Conservation (phyloP, 176 grass and related monocot genomes). For the Thalia dealbata region DNA sequence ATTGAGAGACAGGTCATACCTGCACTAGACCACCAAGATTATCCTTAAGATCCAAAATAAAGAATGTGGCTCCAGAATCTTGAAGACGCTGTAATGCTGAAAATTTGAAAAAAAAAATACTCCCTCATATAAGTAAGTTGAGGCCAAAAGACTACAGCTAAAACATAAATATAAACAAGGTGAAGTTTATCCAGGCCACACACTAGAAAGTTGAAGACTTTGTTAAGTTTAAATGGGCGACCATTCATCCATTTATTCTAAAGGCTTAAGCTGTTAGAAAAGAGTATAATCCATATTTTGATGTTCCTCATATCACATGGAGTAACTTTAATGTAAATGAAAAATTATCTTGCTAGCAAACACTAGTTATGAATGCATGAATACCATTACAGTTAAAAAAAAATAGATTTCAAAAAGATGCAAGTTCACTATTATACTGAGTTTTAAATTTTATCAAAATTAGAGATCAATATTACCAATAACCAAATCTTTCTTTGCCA, state of each 20-base stretch:
- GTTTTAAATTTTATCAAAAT: slow-evolving; percentile 10
- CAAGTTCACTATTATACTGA: slow-evolving; percentile 14
- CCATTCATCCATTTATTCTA: too few species aligned
- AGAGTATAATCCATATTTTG: not conserved
- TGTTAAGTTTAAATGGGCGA: too few species aligned
- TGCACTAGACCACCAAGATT: slow-evolving; percentile 95
- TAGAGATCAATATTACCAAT: slow-evolving; percentile 42
- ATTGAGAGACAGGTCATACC: slow-evolving; percentile 30
- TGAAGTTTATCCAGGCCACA: too few species aligned
- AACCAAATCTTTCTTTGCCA: slow-evolving; percentile 98
- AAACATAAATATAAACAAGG: too few species aligned
- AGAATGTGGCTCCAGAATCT: slow-evolving; percentile 63
- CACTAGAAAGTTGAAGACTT: too few species aligned
- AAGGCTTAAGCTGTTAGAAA: not conserved
- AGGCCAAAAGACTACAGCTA: not conserved
- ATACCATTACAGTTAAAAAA: not conserved
- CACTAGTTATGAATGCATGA: not conserved
- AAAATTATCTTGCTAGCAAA: not conserved
- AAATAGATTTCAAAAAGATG: not conserved
- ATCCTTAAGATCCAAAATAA: slow-evolving; percentile 92
- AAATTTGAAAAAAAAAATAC: slow-evolving; percentile 24
- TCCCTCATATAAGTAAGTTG: not conserved
- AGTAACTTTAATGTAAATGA: not conserved
- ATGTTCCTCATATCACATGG: not conserved
- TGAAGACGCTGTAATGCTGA: slow-evolving; percentile 78